Evolutionary conservation across 179 eudicot species (phyloP).

Genomic region (Gypsophila paniculata): DNA sequence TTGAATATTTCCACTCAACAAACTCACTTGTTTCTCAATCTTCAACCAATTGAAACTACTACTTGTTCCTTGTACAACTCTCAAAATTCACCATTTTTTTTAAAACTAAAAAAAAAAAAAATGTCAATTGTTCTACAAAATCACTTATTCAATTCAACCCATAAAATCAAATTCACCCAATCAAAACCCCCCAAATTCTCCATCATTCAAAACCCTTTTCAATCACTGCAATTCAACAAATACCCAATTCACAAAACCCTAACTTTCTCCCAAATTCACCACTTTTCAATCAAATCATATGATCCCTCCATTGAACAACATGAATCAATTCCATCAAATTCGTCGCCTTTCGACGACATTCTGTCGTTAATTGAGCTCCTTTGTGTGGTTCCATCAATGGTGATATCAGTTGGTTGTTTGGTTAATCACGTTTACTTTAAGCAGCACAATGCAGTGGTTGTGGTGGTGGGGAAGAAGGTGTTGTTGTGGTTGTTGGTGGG

Average conservation of each 20-base stretch:
- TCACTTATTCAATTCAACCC: constrained; percentile 30
- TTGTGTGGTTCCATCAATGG: constrained; percentile 49
- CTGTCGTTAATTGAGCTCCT: constrained; percentile 50
- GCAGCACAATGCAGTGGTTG: constrained; percentile 38
- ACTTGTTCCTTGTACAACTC: not conserved
- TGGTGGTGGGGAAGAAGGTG: constrained; percentile 47
- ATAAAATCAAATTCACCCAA: constrained; percentile 26
- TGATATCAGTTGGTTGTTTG: constrained; percentile 41
- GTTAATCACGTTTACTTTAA: constrained; percentile 35
- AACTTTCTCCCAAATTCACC: constrained; percentile 14
- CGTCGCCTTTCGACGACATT: constrained; percentile 47
- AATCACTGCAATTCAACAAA: not conserved
- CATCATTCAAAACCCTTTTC: constrained; percentile 16
- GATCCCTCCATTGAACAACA: constrained; percentile 21
- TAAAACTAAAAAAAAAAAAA: not conserved
- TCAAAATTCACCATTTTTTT: too few species aligned
- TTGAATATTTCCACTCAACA: too few species aligned
- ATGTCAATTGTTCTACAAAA: constrained; percentile 52
- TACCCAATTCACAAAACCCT: constrained; percentile 19
- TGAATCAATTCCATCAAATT: not conserved
- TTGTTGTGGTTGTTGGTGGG: constrained; percentile 50
- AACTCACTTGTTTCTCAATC: too few species aligned
- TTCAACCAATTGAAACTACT: too few species aligned
- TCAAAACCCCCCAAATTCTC: constrained; percentile 26
- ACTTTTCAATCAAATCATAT: constrained; percentile 20